Base-by-base conservation (phyloP, 306 rosid species). In the Prunus dulcis region DNA sequence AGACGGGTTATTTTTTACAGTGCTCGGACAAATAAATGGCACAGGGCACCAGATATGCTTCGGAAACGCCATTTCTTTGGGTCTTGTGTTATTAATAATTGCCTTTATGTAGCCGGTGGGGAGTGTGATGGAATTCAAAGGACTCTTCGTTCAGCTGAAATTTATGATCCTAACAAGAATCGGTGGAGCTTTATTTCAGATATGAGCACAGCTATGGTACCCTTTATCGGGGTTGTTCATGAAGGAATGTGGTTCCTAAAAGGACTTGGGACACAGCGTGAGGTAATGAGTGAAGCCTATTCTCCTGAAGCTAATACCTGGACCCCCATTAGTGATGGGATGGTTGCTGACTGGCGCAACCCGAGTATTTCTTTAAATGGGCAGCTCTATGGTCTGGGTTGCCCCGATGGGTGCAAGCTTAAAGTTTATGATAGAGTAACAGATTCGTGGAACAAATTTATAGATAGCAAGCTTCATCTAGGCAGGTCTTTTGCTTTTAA, bases 41-140 rank as follows among this genome's bases (percentile, higher is more conserved):
- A 91, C 41, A 87, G 99, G 76, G 99, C 97, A 50, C 99, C 98
- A 0, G 98, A 96, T 79, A 96, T 96, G 99, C 93, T 96, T 66
- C 89, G 99, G 56, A 96, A 91, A 51, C 98, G 99, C 51, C 99
- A 96, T 77, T 85, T 90, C 30, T 96, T 96, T 43, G 99, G 99
- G 50, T 84, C 97, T 32, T 96, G 98, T 84, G 99, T 92, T 47
- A 96, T 96, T 73, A 96, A 96, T 64, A 96, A 96, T 73, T 96
- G 99, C 76, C 96, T 96, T 68, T 96, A 96, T 50, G 98, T 96
- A 64, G 98, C 99, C 17, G 99, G 99, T 52, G 99, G 99, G 84
- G 99, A 96, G 74, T 96, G 99, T 75, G 97, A 93, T 78, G 99
- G 99, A 72, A 91, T 89, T 75, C 99, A 92, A 64, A 89, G 99